Base-by-base conservation (phyloP, 2,329 filamentous ascomycete genomes). In the Cucurbitaria berberidis region DNA sequence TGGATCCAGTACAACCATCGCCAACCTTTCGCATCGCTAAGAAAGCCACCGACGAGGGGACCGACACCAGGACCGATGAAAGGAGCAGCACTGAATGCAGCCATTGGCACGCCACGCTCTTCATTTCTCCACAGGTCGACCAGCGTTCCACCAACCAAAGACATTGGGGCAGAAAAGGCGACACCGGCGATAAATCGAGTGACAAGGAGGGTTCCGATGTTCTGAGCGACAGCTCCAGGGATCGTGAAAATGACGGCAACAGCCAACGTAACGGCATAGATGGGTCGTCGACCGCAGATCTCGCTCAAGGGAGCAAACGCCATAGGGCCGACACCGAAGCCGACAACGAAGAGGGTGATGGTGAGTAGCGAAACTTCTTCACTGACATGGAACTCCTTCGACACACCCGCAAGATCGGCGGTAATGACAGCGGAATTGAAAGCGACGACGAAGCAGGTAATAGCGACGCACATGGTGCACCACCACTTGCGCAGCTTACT, bases 1-100 rank as follows among this genome's bases (percentile, higher is more conserved):
- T 93, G 90, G 63, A 96, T 84, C 88, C 89, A 93, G 78, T 95
- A 95, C 0, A 95, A 80, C 89, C 90, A 95, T 60, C 90, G 80
- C 91, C 91, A 95, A 32, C 88, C 88, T 0, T 80, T 76, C 0
- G 83, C 84, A 62, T 92, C 88, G 7, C 83, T 82, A 1, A 95
- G 79, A 70, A 86, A 96, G 1, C 71, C 91, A 60, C 91, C 92
- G 6, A 88, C 82, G 0, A 96, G 62, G 13, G 78, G 78, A 3
- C 76, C 71, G n/a, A 78, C 87, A 1, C 89, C 90, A 43, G 91
- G 91, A 0, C 91, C 91, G 39, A 93, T 82, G 69, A 95, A 95
- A 0, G 91, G 91, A 0, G 90, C 90, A 2, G 90, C 90, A 11
- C 85, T 89, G 73, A 95, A 96, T 15, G 89, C 89, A 3, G 90